Conservation (phyloP, 2,329 filamentous ascomycete species). For the Pseudogymnoascus sp. region DNA sequence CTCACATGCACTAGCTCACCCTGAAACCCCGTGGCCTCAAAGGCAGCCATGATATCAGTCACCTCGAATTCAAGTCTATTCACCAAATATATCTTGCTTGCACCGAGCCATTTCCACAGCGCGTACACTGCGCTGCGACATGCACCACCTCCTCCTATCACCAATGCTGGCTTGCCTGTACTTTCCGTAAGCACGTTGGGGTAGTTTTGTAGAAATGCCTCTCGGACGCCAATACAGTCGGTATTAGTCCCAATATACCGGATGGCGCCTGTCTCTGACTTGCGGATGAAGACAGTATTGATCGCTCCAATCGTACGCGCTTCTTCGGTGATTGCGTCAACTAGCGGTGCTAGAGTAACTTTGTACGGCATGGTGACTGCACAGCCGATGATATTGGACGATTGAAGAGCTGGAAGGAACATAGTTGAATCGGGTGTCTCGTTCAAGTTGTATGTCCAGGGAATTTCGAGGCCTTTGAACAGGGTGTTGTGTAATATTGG, state of each 20-base stretch:
- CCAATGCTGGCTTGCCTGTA: constrained; percentile 50
- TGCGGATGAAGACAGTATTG: constrained; percentile 61
- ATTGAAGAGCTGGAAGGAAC: constrained; percentile 44
- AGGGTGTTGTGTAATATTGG: constrained; percentile 46
- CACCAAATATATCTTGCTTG: constrained; percentile 18
- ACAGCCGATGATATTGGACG: constrained; percentile 57
- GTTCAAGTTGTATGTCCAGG: constrained; percentile 44
- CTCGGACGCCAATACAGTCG: constrained; percentile 66
- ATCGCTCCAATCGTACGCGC: constrained; percentile 65
- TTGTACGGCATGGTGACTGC: constrained; percentile 81
- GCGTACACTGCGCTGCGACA: constrained; percentile 69
- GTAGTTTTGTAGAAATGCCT: constrained; percentile 30
- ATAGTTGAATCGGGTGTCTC: constrained; percentile 42
- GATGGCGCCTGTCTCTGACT: constrained; percentile 14
- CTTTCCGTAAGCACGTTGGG: constrained; percentile 35
- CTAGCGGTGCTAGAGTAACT: constrained; percentile 51
- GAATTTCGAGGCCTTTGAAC: constrained; percentile 40
- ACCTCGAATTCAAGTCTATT: constrained; percentile 17
- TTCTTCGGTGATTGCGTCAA: constrained; percentile 65
- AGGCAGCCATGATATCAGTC: constrained; percentile 16
- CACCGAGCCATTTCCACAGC: constrained; percentile 19
- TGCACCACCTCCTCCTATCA: constrained; percentile 59
- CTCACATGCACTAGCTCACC: constrained; percentile 17
- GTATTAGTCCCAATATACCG: constrained; percentile 58
- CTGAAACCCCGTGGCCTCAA: constrained; percentile 16